Conservation (phyloP, 345 rosid genomes). For the Gossypium thurberi region DNA sequence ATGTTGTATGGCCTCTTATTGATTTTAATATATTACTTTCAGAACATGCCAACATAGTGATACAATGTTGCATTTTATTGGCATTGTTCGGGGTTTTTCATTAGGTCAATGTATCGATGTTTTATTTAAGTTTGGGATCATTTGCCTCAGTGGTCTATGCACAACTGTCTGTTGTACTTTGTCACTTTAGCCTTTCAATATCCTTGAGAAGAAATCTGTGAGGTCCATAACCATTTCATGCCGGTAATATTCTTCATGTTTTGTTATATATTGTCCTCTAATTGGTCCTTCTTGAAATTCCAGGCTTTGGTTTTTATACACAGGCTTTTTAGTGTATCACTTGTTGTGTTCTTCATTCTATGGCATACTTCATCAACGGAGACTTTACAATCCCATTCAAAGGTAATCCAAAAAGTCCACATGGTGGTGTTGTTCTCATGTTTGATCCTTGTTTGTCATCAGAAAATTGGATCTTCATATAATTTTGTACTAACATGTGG, state of each 20-base stretch:
- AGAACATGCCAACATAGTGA: neutral
- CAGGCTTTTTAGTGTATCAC: slow-evolving; percentile 86
- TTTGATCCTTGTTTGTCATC: neutral
- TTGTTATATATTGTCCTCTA: slow-evolving; percentile 13
- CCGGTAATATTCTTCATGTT: neutral
- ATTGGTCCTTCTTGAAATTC: slow-evolving; percentile 41
- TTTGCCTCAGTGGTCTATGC: neutral
- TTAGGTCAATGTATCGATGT: neutral
- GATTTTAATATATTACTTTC: neutral
- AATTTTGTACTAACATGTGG: neutral
- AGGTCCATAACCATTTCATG: neutral
- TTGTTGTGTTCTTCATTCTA: slow-evolving; percentile 61
- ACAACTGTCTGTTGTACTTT: neutral
- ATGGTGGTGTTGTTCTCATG: neutral
- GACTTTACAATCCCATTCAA: slow-evolving; percentile 29
- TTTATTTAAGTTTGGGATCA: neutral
- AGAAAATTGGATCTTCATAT: neutral
- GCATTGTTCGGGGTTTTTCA: neutral
- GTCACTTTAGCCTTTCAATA: neutral
- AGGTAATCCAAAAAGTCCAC: slow-evolving; percentile 33
- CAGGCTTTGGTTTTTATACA: slow-evolving; percentile 93
- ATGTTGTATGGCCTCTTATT: neutral
- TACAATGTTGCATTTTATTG: neutral
- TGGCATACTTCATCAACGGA: slow-evolving; percentile 63
- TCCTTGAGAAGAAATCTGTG: neutral